These are phyloP conservation scores for Aspergillus sp. DNA, from an alignment of 2,329 filamentous ascomycete species.

Conservation along the genomic window DNA sequence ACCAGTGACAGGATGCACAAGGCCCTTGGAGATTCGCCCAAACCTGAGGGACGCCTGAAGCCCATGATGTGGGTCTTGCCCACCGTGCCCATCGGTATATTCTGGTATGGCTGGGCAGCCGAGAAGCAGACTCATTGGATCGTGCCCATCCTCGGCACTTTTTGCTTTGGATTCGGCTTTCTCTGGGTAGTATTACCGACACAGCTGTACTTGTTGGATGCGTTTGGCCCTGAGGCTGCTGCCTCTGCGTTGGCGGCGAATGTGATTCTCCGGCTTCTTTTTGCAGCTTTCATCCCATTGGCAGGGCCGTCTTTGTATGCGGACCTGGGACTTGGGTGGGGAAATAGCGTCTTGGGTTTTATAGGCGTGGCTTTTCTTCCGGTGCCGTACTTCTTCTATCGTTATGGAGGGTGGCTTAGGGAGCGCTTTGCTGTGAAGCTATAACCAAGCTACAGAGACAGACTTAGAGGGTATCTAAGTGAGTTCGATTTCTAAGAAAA, in stretches of 20 bases:
- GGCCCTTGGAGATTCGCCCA: no score
- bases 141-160: conserved; percentile 28
- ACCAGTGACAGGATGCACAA: no score
- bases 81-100: conserved; percentile 22
- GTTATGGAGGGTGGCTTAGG: no score
- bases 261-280: conserved; percentile 32
- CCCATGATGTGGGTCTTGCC: conserved; percentile 18
- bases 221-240: conserved; percentile 29
- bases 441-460: no score
- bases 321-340: conserved; percentile 58
- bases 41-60: conserved; percentile 19
- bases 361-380: conserved; percentile 36
- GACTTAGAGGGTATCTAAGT: no score
- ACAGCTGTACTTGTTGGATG: conserved; percentile 37
- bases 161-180: conserved; percentile 21
- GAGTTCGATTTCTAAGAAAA: no score
- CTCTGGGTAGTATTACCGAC: conserved; percentile 22
- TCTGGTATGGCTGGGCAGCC: conserved; percentile 33
- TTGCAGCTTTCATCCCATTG: conserved; percentile 59
- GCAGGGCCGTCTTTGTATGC: conserved; percentile 59
- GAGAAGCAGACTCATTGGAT: conserved; percentile 30
- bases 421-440: no score
- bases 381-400: no score
- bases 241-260: conserved; percentile 35
- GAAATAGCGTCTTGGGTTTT: conserved; percentile 48